Evolutionary conservation across 108 stramenopile species (phyloP).

Genomic region (Chaetoceros muelleri): DNA sequence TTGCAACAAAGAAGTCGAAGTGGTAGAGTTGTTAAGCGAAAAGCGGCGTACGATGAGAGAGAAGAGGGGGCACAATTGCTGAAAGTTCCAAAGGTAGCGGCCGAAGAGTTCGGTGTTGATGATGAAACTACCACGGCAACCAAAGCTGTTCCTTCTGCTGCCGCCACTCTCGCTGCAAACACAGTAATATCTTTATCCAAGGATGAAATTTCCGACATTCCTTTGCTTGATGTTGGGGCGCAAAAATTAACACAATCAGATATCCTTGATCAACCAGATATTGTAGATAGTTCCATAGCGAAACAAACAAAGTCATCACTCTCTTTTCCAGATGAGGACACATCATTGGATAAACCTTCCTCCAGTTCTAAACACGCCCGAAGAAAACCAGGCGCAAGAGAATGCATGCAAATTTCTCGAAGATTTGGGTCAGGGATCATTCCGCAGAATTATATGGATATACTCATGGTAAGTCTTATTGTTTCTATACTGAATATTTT

Average conservation of each 20-base stretch:
- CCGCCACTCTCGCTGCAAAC: not conserved
- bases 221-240: not conserved
- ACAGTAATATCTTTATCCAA: not conserved
- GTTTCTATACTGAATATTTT: too few relatives aligned
- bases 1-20: slow-evolving; percentile 47
- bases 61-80: slow-evolving; percentile 44
- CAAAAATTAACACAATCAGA: not conserved
- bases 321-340: slow-evolving; percentile 1
- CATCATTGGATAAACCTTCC: not conserved
- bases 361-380: slow-evolving; percentile 30
- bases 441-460: slow-evolving; percentile 63
- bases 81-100: slow-evolving; percentile 4
- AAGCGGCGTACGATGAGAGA: slow-evolving; percentile 64
- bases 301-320: slow-evolving; percentile 3
- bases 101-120: not conserved
- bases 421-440: slow-evolving; percentile 54
- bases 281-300: not conserved
- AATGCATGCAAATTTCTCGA: slow-evolving; percentile 78
- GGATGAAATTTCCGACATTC: slow-evolving; percentile 3
- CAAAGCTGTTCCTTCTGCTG: not conserved
- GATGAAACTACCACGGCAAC: not conserved
- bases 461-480: slow-evolving; percentile 28
- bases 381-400: slow-evolving; percentile 83
- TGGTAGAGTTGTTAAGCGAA: slow-evolving; percentile 62
- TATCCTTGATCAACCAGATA: not conserved